These are phyloP conservation scores for Rhynchosporium secalis DNA, from an alignment of 2,329 filamentous ascomycete species.

Conservation along the genomic window DNA sequence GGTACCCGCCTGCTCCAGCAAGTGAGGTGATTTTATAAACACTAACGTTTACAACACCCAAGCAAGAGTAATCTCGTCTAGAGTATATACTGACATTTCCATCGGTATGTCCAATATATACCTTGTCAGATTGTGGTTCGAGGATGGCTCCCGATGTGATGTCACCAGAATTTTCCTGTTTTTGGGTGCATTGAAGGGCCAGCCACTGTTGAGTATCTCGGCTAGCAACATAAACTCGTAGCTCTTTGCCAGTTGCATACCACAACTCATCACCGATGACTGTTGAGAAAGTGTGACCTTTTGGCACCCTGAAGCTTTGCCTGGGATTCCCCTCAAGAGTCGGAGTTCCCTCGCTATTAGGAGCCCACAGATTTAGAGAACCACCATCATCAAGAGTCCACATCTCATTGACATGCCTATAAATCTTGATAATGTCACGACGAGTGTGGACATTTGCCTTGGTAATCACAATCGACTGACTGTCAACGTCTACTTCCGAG, in stretches of 20 bases:
- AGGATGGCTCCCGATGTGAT: slow-evolving; percentile 81
- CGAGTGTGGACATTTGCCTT: slow-evolving; percentile 74
- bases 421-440: slow-evolving; percentile 79
- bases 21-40: slow-evolving; percentile 93
- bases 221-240: slow-evolving; percentile 79
- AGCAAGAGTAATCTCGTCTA: slow-evolving; percentile 67
- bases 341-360: slow-evolving; percentile 69
- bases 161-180: slow-evolving; percentile 74
- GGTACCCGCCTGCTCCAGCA: slow-evolving; percentile 73
- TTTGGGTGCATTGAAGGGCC: slow-evolving; percentile 69
- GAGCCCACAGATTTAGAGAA: slow-evolving; percentile 82
- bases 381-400: slow-evolving; percentile 94
- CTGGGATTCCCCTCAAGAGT: slow-evolving; percentile 66
- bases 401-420: slow-evolving; percentile 82
- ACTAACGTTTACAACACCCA: slow-evolving; percentile 82
- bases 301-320: slow-evolving; percentile 75
- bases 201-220: slow-evolving; percentile 70
- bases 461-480: slow-evolving; percentile 67
- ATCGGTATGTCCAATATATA: slow-evolving; percentile 90
- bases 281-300: slow-evolving; percentile 84
- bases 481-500: slow-evolving; percentile 80
- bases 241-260: slow-evolving; percentile 84
- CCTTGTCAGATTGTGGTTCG: slow-evolving; percentile 70
- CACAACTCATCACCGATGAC: slow-evolving; percentile 83
- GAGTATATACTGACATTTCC: slow-evolving; percentile 96